These are phyloP conservation scores for Ottelia alismoides DNA, from an alignment of 106 monocot genomes.

Conservation along the genomic window DNA sequence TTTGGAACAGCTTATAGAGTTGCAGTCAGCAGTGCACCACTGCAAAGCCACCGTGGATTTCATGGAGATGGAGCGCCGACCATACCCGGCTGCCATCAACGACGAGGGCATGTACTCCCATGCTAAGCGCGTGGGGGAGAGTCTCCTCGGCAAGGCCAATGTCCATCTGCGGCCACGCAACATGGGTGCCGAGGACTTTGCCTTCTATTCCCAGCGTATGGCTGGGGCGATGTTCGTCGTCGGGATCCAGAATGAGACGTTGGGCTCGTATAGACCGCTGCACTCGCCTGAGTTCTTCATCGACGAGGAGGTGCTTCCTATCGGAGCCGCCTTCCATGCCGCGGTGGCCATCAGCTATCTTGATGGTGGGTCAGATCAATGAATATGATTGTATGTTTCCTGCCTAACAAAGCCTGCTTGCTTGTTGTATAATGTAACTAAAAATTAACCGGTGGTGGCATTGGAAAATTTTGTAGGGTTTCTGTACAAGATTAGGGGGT, in stretches of 20 bases:
- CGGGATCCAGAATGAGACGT: slow-evolving; percentile 35
- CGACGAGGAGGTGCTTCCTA: slow-evolving; percentile 48
- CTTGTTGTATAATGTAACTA: too few species aligned
- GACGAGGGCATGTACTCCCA: slow-evolving; percentile 36
- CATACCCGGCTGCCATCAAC: slow-evolving; percentile 53
- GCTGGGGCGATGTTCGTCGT: slow-evolving; percentile 30
- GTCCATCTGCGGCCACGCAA: slow-evolving; percentile 1
- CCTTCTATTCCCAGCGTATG: slow-evolving; percentile 51
- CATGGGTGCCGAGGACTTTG: slow-evolving; percentile 64
- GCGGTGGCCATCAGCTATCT: slow-evolving; percentile 51
- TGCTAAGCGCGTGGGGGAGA: slow-evolving; percentile 30
- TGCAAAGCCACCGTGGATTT: slow-evolving; percentile 40
- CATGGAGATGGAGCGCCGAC: slow-evolving; percentile 18
- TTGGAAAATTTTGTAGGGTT: too few species aligned
- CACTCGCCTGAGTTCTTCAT: slow-evolving; percentile 56
- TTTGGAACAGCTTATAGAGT: slow-evolving; percentile 51
- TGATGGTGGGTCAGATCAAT: slow-evolving; percentile 6
- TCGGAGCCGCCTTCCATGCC: slow-evolving; percentile 71
- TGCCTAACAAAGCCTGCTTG: too few species aligned
- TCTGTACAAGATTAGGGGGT: too few species aligned
- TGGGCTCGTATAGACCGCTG: slow-evolving; percentile 11
- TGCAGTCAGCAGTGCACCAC: slow-evolving; percentile 28
- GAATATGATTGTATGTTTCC: too few species aligned
- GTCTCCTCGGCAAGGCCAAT: slow-evolving; percentile 26
- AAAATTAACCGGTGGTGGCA: too few species aligned